phyloP scores from a whole-genome alignment of 331 rosid species.

The Rhamnella rubrinervis region DNA sequence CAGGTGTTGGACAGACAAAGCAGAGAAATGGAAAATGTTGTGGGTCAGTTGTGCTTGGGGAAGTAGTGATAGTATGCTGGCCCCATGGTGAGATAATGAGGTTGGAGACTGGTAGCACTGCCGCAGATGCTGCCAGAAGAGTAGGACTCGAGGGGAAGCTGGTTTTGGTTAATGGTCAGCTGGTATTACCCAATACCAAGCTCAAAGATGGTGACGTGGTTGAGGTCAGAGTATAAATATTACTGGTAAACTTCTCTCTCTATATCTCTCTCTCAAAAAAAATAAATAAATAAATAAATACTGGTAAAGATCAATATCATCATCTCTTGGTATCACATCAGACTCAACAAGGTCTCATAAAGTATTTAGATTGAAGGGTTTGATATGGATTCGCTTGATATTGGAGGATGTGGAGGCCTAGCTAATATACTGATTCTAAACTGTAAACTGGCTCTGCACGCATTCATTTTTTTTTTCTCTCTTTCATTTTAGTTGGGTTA shows the following conservation, averaged over 20 bases:
- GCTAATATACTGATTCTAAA: no score
- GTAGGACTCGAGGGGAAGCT: conserved; percentile 79
- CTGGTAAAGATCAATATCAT: background rate
- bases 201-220: conserved; percentile 93
- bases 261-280: no score
- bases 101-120: conserved; percentile 82
- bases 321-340: background rate
- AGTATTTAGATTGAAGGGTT: no score
- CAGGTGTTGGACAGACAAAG: conserved; percentile 43
- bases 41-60: conserved; percentile 55
- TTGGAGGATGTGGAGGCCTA: no score
- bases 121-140: conserved; percentile 92
- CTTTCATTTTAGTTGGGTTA: background rate
- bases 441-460: no score
- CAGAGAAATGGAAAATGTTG: conserved; percentile 23
- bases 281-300: no score
- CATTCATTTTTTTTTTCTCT: no score
- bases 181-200: conserved; percentile 69
- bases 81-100: conserved; percentile 85
- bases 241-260: background rate
- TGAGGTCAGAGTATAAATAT: conserved; percentile 71
- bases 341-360: no score
- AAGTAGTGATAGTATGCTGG: conserved; percentile 87
- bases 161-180: conserved; percentile 79
- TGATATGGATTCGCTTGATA: no score